Percentiles rank a stretch among this genome's conserved stretches.
These are phyloP conservation scores for Psidium guajava DNA, from an alignment of 345 rosid genomes.

Conservation along the genomic window DNA sequence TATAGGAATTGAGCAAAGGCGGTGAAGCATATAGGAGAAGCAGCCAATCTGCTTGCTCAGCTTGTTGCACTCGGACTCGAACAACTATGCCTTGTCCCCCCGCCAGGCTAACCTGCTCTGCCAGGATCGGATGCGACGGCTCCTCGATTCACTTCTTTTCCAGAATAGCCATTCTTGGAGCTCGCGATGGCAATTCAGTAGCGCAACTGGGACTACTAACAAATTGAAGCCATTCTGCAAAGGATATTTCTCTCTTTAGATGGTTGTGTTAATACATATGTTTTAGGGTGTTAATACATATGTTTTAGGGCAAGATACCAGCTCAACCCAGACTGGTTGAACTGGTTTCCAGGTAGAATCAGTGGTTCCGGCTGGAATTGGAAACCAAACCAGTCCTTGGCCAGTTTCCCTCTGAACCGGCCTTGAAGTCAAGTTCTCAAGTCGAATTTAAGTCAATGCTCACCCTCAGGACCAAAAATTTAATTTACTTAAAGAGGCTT, in stretches of 20 bases:
- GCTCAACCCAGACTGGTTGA: background rate
- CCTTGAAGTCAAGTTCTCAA: background rate
- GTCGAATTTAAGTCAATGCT: background rate
- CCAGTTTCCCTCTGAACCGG: background rate
- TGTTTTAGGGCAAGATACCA: background rate
- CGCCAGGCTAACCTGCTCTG: slow-evolving; percentile 38
- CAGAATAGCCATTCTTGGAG: background rate
- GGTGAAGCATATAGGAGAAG: slow-evolving; percentile 47
- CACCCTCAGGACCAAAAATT: background rate
- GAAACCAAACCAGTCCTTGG: background rate
- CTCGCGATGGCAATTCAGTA: background rate
- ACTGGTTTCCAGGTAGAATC: background rate
- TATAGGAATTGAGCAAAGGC: background rate
- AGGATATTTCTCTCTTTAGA: background rate
- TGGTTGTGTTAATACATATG: background rate
- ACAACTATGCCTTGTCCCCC: slow-evolving; percentile 39
- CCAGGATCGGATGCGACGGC: slow-evolving; percentile 25
- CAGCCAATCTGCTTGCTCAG: slow-evolving; percentile 43
- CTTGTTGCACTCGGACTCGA: slow-evolving; percentile 36
- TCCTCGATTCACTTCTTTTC: slow-evolving; percentile 49
- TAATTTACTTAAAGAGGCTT: background rate
- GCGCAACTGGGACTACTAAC: background rate
- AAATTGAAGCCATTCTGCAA: background rate
- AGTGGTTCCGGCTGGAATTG: background rate
- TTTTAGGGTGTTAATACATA: background rate